Evolutionary conservation across 371 early-diverging fungal genomes (phyloP).

Genomic region (Ordospora pajunii): DNA sequence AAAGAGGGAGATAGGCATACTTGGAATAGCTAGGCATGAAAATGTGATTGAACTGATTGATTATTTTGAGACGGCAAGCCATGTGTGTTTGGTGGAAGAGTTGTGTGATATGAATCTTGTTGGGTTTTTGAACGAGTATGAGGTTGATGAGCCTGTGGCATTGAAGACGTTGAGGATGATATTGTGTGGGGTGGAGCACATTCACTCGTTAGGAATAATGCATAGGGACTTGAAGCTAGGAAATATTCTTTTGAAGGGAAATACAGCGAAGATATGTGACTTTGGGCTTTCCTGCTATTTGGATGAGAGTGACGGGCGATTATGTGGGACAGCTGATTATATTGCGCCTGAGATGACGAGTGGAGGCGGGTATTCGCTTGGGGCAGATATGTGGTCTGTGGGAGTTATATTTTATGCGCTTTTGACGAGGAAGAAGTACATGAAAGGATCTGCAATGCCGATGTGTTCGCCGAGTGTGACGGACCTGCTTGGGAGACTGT

Average conservation of each 20-base stretch:
- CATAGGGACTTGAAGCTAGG: slow-evolving; percentile 47
- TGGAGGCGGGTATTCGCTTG: not conserved
- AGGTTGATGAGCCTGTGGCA: not conserved
- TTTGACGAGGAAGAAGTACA: slow-evolving; percentile 1
- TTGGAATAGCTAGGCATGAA: not conserved
- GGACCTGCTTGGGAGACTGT: not conserved
- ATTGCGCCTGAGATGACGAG: slow-evolving; percentile 29
- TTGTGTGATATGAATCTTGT: slow-evolving; percentile 20
- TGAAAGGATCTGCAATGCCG: not conserved
- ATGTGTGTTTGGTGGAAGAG: slow-evolving; percentile 18
- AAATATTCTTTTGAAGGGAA: slow-evolving; percentile 34
- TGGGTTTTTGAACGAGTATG: slow-evolving; percentile 8
- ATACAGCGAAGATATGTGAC: slow-evolving; percentile 36
- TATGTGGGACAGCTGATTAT: slow-evolving; percentile 32
- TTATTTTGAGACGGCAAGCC: not conserved
- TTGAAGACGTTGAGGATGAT: slow-evolving; percentile 35
- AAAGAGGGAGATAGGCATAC: not conserved
- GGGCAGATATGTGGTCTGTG: slow-evolving; percentile 19
- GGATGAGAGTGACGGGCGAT: not conserved
- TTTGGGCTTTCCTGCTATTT: slow-evolving; percentile 34
- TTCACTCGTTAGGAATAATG: slow-evolving; percentile 27
- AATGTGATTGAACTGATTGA: slow-evolving; percentile 24
- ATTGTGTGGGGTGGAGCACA: slow-evolving; percentile 17
- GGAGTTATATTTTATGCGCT: slow-evolving; percentile 7
- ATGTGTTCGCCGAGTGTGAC: not conserved